Conservation (phyloP, 371 early-diverging fungal genomes). For the Smittium culicis region DNA sequence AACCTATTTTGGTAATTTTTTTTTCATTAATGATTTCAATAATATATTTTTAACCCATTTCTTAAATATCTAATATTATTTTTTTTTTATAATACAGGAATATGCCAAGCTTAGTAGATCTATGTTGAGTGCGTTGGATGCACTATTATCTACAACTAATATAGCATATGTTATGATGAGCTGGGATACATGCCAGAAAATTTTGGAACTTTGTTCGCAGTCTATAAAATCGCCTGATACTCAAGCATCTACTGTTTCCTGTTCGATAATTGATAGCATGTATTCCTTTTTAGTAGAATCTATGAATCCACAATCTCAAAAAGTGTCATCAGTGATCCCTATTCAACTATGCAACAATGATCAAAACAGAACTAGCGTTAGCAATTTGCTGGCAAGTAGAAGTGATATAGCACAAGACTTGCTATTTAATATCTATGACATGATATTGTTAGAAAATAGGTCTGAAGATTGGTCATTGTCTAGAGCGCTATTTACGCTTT, state of each 20-base stretch:
- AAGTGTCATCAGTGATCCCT: not conserved
- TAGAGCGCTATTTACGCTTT: slow-evolving; percentile 61
- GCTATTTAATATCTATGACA: slow-evolving; percentile 48
- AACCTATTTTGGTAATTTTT: slow-evolving; percentile 50
- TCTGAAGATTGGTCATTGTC: slow-evolving; percentile 70
- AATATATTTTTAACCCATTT: slow-evolving; percentile 1
- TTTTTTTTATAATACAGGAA: slow-evolving; percentile 8
- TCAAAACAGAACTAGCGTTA: not conserved
- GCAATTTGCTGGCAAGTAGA: slow-evolving; percentile 15
- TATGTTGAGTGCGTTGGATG: slow-evolving; percentile 22
- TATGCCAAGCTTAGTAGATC: slow-evolving; percentile 30
- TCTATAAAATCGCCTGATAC: slow-evolving; percentile 37
- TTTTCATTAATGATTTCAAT: slow-evolving; percentile 1
- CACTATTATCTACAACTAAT: slow-evolving; percentile 20
- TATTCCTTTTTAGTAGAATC: slow-evolving; percentile 54
- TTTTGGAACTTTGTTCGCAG: slow-evolving; percentile 34
- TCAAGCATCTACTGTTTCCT: slow-evolving; percentile 46
- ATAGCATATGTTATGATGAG: slow-evolving; percentile 26
- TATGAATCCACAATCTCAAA: slow-evolving; percentile 16
- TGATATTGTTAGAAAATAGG: slow-evolving; percentile 62
- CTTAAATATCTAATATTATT: not conserved
- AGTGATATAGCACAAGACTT: slow-evolving; percentile 40
- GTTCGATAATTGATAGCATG: slow-evolving; percentile 56
- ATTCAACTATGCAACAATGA: not conserved
- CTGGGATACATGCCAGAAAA: slow-evolving; percentile 24